Evolutionary conservation across 192 early-diverging fungal genomes (phyloP).

Genomic region (Gryganskiella cystojenkinii): DNA sequence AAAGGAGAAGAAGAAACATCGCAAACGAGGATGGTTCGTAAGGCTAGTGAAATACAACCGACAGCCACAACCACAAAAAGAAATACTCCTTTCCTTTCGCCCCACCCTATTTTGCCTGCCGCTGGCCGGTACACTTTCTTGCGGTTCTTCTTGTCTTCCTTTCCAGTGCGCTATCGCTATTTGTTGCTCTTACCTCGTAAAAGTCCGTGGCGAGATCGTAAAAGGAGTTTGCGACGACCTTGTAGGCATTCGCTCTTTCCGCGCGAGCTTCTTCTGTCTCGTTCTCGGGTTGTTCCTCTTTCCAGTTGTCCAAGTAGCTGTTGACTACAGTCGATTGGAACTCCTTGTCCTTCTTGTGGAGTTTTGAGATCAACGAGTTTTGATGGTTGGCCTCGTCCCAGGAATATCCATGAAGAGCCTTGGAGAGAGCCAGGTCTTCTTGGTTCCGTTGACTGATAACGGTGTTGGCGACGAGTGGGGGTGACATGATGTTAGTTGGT

Average conservation of each 20-base stretch:
- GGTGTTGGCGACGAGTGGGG: slow-evolving; percentile 15
- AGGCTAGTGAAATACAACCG: too few relatives aligned
- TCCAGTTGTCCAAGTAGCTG: slow-evolving; percentile 80
- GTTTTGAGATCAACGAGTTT: slow-evolving; percentile 56
- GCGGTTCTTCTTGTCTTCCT: too few relatives aligned
- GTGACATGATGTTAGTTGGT: too few relatives aligned
- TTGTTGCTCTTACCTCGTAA: slow-evolving; percentile 67
- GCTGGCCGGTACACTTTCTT: too few relatives aligned
- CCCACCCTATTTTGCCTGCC: too few relatives aligned
- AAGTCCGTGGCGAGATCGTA: slow-evolving; percentile 88
- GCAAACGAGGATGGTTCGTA: too few relatives aligned
- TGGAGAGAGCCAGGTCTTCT: slow-evolving; percentile 64
- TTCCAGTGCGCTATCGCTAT: too few relatives aligned
- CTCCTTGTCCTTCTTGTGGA: slow-evolving; percentile 73
- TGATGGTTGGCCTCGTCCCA: slow-evolving; percentile 34
- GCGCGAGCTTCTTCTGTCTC: slow-evolving; percentile 69
- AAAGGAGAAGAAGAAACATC: too few relatives aligned
- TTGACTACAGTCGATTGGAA: slow-evolving; percentile 71
- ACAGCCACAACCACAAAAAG: too few relatives aligned
- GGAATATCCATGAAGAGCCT: slow-evolving; percentile 63
- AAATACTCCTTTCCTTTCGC: neutral
- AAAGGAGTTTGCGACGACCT: slow-evolving; percentile 80
- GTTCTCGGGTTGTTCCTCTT: slow-evolving; percentile 54
- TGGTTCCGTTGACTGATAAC: slow-evolving; percentile 36
- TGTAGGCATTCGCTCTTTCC: slow-evolving; percentile 66